Evolutionary conservation across 305 asterid species (phyloP).

Genomic region (Fraxinus sp.): DNA sequence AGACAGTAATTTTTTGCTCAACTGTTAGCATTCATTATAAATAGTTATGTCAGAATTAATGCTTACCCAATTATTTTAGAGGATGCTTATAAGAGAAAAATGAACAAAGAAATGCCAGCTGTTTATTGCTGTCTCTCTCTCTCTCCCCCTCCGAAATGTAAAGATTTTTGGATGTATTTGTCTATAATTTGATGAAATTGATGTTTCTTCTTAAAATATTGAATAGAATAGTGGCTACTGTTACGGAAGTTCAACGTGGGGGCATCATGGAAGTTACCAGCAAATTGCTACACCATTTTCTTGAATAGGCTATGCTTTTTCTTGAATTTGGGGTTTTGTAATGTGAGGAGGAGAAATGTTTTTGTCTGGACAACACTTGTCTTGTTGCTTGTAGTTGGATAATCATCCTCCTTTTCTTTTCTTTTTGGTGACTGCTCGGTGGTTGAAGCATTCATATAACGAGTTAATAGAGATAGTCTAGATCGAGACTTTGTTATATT

Average conservation of each 20-base stretch:
- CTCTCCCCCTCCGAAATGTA: conserved; percentile 14
- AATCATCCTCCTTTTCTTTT: neutral
- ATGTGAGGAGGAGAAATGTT: neutral
- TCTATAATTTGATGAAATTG: conserved; percentile 15
- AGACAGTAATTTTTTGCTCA: neutral
- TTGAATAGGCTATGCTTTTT: neutral
- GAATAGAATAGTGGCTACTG: conserved; percentile 17
- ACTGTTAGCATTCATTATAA: neutral
- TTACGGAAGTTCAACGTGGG: conserved; percentile 12
- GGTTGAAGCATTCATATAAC: neutral
- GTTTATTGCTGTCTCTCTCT: conserved; percentile 24
- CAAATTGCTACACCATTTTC: neutral
- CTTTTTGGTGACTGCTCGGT: neutral
- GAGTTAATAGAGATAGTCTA: neutral
- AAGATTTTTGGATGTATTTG: conserved; percentile 21
- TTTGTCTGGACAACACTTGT: neutral
- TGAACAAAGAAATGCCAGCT: conserved; percentile 27
- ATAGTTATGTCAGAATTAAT: conserved; percentile 16
- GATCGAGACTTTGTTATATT: neutral
- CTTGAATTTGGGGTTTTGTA: conserved; percentile 10
- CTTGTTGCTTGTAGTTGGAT: no score
- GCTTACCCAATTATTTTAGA: conserved; percentile 17
- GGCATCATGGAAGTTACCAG: conserved; percentile 5
- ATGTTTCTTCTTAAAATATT: conserved; percentile 20
- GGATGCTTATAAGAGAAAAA: conserved; percentile 26